A percentile compares a stretch with the other conserved stretches of the same genome.
phyloP scores from a whole-genome alignment of 495 filamentous ascomycete species.

The Trichoderma reesei region DNA sequence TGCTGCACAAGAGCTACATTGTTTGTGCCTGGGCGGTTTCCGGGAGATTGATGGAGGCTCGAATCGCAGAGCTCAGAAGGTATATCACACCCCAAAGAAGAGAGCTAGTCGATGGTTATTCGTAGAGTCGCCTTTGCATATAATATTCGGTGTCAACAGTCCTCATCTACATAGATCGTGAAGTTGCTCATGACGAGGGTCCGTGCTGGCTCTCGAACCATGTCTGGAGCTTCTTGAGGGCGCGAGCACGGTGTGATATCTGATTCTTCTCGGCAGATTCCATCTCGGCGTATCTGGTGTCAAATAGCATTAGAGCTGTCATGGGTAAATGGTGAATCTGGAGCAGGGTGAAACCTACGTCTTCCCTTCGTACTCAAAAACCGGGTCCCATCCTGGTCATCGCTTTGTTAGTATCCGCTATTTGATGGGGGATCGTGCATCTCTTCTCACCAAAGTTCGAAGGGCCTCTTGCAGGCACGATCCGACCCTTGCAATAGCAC shows the following conservation, averaged over 20 bases:
- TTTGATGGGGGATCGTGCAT: not conserved
- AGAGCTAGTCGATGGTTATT: too few species aligned
- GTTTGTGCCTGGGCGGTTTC: too few species aligned
- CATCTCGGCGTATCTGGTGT: conserved; percentile 78
- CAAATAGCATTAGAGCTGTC: conserved; percentile 9
- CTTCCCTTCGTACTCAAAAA: conserved; percentile 88
- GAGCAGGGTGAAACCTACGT: conserved; percentile 47
- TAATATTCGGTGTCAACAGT: too few species aligned
- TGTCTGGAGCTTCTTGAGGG: conserved; percentile 69
- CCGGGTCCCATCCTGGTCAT: conserved; percentile 77
- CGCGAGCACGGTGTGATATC: conserved; percentile 82
- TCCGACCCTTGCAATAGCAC: conserved; percentile 49
- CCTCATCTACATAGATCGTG: not conserved
- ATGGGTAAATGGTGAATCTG: conserved; percentile 5
- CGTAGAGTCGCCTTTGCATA: too few species aligned
- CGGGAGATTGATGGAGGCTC: too few species aligned
- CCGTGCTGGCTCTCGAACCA: conserved; percentile 58
- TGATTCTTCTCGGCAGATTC: conserved; percentile 82
- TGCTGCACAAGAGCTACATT: too few species aligned
- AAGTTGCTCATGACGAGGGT: not conserved
- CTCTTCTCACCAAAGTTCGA: conserved; percentile 64
- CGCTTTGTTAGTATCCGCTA: conserved; percentile 10
- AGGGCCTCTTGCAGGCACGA: conserved; percentile 67
- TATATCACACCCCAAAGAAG: too few species aligned
- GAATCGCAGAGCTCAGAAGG: too few species aligned